These are phyloP conservation scores for Pyricularia sp. DNA, from an alignment of 2,329 filamentous ascomycete species.

Conservation along the genomic window DNA sequence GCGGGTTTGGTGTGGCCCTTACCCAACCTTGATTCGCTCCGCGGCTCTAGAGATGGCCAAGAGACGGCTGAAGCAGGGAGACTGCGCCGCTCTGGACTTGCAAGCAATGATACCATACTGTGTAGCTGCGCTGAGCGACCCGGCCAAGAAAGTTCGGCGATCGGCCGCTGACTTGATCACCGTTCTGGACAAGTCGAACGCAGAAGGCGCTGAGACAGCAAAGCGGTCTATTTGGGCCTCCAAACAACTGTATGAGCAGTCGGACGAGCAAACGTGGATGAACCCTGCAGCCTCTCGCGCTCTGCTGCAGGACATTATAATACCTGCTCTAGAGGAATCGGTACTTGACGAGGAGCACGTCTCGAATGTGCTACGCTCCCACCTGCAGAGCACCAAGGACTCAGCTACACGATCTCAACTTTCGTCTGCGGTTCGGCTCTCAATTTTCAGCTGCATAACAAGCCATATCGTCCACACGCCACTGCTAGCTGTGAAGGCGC, in stretches of 20 bases:
- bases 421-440: conserved; percentile 51
- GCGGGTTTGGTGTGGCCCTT: conserved; percentile 63
- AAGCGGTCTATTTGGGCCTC: conserved; percentile 47
- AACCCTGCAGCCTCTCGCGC: conserved; percentile 46
- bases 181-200: conserved; percentile 42
- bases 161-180: conserved; percentile 61
- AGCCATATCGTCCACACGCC: conserved; percentile 65
- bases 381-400: background rate
- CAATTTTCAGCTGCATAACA: conserved; percentile 62
- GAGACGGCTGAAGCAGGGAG: conserved; percentile 41
- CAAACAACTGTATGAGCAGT: conserved; percentile 55
- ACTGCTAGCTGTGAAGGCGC: conserved; percentile 57
- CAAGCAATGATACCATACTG: conserved; percentile 80
- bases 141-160: conserved; percentile 65
- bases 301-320: conserved; percentile 56
- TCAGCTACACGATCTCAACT: conserved; percentile 26
- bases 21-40: conserved; percentile 58
- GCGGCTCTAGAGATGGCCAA: conserved; percentile 60
- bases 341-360: conserved; percentile 70
- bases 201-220: conserved; percentile 25
- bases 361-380: conserved; percentile 45
- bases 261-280: conserved; percentile 44
- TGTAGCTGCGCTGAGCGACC: conserved; percentile 64
- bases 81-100: conserved; percentile 49
- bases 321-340: conserved; percentile 76